Percentiles rank a stretch among this genome's conserved stretches.
phyloP scores from a whole-genome alignment of 495 filamentous ascomycete genomes.

The Aspergillus bertholletiae region DNA sequence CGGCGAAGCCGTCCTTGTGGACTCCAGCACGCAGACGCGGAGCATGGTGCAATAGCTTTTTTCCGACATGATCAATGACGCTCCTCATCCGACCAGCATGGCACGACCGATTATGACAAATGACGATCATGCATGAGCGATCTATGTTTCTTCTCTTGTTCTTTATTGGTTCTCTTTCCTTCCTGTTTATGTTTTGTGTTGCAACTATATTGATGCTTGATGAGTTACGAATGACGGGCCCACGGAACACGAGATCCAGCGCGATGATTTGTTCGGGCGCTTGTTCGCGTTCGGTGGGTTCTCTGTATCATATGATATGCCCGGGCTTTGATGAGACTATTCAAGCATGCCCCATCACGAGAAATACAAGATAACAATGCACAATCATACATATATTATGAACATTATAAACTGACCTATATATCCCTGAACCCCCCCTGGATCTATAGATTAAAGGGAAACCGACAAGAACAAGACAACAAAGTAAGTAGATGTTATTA shows the following conservation, averaged over 20 bases:
- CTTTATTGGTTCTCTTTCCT: slow-evolving; percentile 9
- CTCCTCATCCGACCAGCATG: background rate
- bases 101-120: background rate
- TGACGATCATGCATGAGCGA: slow-evolving; percentile 10
- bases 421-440: background rate
- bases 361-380: background rate
- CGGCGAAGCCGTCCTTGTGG: slow-evolving; percentile 35
- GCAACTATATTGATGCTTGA: slow-evolving; percentile 13
- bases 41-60: slow-evolving; percentile 3
- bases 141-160: slow-evolving; percentile 12
- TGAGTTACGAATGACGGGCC: slow-evolving; percentile 20
- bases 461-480: too few species aligned
- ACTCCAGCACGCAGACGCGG: slow-evolving; percentile 25
- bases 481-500: too few species aligned
- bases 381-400: slow-evolving; percentile 6
- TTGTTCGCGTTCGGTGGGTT: slow-evolving; percentile 9
- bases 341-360: background rate
- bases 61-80: slow-evolving; percentile 1
- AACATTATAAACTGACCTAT: background rate
- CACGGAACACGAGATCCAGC: slow-evolving; percentile 16
- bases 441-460: background rate
- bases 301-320: slow-evolving; percentile 10
- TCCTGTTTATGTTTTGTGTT: slow-evolving; percentile 2
- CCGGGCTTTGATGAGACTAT: slow-evolving; percentile 5
- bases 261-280: slow-evolving; percentile 6